Percentiles rank a stretch among this genome's conserved stretches.
Evolutionary conservation across 2,329 filamentous ascomycete species (phyloP).

Genomic region (Ceratocystis albifundus): DNA sequence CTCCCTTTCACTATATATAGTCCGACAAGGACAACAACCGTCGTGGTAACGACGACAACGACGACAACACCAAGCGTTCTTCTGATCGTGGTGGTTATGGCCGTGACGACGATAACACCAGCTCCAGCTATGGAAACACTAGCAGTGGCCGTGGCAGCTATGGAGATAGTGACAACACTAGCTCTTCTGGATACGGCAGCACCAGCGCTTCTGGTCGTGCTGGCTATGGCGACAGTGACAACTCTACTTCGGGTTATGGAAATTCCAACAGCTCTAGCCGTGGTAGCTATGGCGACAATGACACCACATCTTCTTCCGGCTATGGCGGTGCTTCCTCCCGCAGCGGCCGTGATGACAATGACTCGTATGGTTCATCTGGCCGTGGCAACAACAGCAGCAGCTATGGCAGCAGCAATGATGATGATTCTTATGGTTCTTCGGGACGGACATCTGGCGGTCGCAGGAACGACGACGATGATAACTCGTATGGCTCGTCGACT

Average conservation of each 20-base stretch:
- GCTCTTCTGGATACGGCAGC: constrained; percentile 21
- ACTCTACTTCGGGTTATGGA: constrained; percentile 23
- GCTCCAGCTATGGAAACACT: not conserved
- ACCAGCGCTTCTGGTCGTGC: constrained; percentile 20
- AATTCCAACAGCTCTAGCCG: constrained; percentile 20
- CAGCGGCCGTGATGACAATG: constrained; percentile 22
- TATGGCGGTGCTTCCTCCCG: constrained; percentile 24
- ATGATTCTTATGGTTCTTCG: not conserved
- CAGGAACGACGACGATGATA: not conserved
- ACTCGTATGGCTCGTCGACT: constrained; percentile 16
- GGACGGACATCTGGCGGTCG: not conserved
- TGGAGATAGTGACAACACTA: not conserved
- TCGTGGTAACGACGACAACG: constrained; percentile 23
- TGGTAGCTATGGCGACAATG: constrained; percentile 25
- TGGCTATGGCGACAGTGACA: constrained; percentile 16
- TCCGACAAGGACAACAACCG: constrained; percentile 20
- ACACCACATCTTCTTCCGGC: constrained; percentile 24
- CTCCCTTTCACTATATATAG: not conserved
- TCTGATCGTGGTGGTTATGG: not conserved
- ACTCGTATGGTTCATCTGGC: constrained; percentile 21
- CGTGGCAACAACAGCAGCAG: constrained; percentile 23
- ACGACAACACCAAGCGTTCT: constrained; percentile 20
- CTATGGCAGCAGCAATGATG: not conserved
- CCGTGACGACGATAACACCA: not conserved
- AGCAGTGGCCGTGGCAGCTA: not conserved